These are phyloP conservation scores for Truncatella angustata DNA, from an alignment of 2,329 filamentous ascomycete species.

Conservation along the genomic window DNA sequence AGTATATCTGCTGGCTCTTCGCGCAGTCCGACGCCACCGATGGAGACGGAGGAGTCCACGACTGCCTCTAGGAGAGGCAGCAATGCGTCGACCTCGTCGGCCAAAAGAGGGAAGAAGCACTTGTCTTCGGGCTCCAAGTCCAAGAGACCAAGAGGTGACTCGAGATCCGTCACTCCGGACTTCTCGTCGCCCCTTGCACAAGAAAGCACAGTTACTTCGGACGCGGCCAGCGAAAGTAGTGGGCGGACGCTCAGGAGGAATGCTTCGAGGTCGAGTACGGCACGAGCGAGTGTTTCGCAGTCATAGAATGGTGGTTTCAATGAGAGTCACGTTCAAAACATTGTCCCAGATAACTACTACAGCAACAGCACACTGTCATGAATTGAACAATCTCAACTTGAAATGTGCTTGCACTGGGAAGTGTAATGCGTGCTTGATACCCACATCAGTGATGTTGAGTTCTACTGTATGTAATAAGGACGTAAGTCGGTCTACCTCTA, in stretches of 20 bases:
- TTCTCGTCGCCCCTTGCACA: constrained; percentile 51
- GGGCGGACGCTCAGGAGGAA: constrained; percentile 10
- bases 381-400: no score
- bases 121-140: constrained; percentile 38
- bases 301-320: no score
- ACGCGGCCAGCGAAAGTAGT: not conserved
- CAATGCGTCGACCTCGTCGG: constrained; percentile 44
- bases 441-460: no score
- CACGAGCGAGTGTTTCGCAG: not conserved
- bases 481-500: no score
- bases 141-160: constrained; percentile 45
- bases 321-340: no score
- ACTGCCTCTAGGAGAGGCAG: constrained; percentile 42
- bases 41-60: constrained; percentile 40
- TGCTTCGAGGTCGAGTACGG: constrained; percentile 9
- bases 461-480: no score
- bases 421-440: no score
- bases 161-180: constrained; percentile 54
- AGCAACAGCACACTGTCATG: no score
- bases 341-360: no score
- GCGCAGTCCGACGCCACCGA: constrained; percentile 46
- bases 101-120: constrained; percentile 52
- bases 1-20: constrained; percentile 49
- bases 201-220: constrained; percentile 37
- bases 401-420: no score